Conservation (phyloP, 192 early-diverging fungal genomes). For the Allomyces javanicus region DNA sequence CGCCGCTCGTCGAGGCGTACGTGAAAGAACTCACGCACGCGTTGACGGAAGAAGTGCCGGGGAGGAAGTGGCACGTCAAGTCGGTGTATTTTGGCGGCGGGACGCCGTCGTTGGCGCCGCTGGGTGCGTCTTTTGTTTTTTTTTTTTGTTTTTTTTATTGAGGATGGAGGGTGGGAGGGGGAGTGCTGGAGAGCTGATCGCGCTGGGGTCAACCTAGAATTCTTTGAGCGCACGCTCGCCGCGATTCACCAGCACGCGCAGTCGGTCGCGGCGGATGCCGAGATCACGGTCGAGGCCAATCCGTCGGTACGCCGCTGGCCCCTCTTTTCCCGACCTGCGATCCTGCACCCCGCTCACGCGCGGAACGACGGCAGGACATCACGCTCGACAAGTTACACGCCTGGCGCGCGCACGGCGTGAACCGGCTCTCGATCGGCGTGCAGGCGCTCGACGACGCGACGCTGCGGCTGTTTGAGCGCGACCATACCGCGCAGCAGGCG, state of each 20-base stretch:
- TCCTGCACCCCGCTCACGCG: too few species aligned
- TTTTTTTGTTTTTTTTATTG: too few species aligned
- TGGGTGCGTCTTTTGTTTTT: slow-evolving; percentile 1
- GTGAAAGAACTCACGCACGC: slow-evolving; percentile 10
- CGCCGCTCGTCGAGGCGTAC: slow-evolving; percentile 9
- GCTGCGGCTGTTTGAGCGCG: slow-evolving; percentile 18
- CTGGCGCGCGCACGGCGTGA: slow-evolving; percentile 20
- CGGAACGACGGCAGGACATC: neutral
- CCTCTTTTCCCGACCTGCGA: too few species aligned
- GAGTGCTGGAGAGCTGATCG: too few species aligned
- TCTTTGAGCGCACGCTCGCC: slow-evolving; percentile 13
- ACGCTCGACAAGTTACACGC: slow-evolving; percentile 14
- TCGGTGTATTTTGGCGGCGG: slow-evolving; percentile 37
- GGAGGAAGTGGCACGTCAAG: slow-evolving; percentile 8
- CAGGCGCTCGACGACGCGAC: slow-evolving; percentile 21
- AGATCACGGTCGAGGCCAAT: slow-evolving; percentile 26
- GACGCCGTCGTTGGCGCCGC: slow-evolving; percentile 28
- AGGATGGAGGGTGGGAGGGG: too few species aligned
- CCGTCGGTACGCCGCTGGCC: neutral
- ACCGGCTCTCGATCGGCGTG: slow-evolving; percentile 27
- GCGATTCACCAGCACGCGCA: slow-evolving; percentile 8
- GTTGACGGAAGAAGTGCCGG: slow-evolving; percentile 8
- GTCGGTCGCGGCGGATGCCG: slow-evolving; percentile 8
- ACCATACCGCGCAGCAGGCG: slow-evolving; percentile 21
- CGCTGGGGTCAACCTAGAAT: neutral